Conservation (phyloP, 805 yeast genomes). For the Komagataella phaffii region DNA sequence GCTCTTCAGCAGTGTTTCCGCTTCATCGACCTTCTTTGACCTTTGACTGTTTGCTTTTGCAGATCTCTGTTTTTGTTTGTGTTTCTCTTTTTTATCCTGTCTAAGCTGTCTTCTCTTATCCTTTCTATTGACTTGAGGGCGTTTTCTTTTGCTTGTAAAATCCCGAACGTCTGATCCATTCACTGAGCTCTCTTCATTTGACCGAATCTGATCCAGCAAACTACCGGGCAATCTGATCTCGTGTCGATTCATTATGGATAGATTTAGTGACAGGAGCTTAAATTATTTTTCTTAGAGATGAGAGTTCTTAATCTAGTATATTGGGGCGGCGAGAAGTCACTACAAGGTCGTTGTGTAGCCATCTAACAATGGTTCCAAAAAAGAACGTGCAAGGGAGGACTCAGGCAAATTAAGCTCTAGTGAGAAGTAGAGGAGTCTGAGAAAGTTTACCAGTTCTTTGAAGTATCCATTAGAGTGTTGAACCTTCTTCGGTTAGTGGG, state of each 20-base stretch:
- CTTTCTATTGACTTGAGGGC: conserved; percentile 16
- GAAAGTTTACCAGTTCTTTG: too few species aligned
- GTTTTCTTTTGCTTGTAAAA: conserved; percentile 11
- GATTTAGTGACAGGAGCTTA: neutral
- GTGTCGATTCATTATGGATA: conserved; percentile 8
- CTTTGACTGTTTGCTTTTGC: neutral
- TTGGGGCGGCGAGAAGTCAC: neutral
- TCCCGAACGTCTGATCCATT: conserved; percentile 21
- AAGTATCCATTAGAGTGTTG: neutral
- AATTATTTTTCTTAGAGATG: neutral
- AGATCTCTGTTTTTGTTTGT: neutral
- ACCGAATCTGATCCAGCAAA: conserved; percentile 25
- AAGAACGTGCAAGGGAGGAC: too few species aligned
- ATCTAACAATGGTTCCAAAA: too few species aligned
- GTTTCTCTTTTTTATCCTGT: conserved; percentile 18
- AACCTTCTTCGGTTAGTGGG: neutral
- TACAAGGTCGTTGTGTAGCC: neutral
- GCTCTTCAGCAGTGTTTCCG: neutral
- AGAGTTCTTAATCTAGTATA: neutral
- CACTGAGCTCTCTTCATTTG: conserved; percentile 18
- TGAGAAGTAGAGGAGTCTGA: too few species aligned
- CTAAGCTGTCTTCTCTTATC: conserved; percentile 25
- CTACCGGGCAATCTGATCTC: conserved; percentile 28
- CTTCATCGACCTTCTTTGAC: neutral
- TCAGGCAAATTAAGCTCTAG: too few species aligned